Base-by-base conservation (phyloP, 331 rosid genomes). In the Telfairia occidentalis region DNA sequence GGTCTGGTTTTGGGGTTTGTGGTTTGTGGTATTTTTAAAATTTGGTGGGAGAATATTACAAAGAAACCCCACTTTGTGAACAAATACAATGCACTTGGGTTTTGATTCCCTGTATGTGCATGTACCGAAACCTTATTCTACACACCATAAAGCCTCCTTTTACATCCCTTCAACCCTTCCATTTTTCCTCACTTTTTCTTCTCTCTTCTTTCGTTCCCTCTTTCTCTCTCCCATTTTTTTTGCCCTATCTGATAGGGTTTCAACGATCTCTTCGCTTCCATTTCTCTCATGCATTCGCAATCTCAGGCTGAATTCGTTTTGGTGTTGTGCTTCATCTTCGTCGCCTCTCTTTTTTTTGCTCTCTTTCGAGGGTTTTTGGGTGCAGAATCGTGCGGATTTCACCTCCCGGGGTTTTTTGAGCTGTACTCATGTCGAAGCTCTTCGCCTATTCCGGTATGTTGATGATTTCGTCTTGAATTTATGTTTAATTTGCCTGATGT, bases 201-300 rank as follows among this genome's bases (percentile, higher is more conserved):
- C 71, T 50, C 3, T 16, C 15, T 7, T 35, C 13, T 24, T 42
- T 35, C n/a, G 9, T 6, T 9, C n/a, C n/a, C n/a, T n/a, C n/a
- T n/a, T n/a, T n/a, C n/a, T n/a, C n/a, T 48, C 29, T 50, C 40
- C 2, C 0, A 19, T 9, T 5, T 66, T 61, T 89, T 85, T 88
- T 87, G 80, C 96, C 97, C 96, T 87, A 73, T 87, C 85, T 26
- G 3, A 73, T 89, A 89, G 97, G 99, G 97, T 89, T 92, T 72
- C 59, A 78, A 19, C 63, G 18, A 10, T 45, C 87, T 73, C 4
- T 61, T 71, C 54, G 81, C 83, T 76, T 58, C 37, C 5, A 15
- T 19, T n/a, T 59, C 48, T 79, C 86, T 82, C 90, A 90, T 91
- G 89, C 85, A 77, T 80, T 79, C 58, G 54, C 83, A 82, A 84